Evolutionary conservation across 495 filamentous ascomycete species (phyloP), one percentile per base, ranked within the genome.

Genomic region (Xylaria longipes): DNA sequence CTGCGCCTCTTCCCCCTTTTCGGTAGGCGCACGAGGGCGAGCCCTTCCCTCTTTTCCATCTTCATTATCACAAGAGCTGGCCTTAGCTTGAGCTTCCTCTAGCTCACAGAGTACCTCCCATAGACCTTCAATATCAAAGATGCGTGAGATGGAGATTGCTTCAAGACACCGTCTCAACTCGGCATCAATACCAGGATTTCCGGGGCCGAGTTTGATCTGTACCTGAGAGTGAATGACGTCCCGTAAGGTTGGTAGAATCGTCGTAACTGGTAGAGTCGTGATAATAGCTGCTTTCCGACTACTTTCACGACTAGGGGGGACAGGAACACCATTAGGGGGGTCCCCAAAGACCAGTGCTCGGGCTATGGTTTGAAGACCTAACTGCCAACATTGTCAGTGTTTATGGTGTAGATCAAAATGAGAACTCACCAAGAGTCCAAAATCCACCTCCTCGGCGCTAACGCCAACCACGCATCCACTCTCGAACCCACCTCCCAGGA

Each of bases 61-160:
- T 22, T 52, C 65, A 27, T 46, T n/a, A 14, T n/a, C 17, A 22
- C 17, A 6, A 45, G n/a, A 33, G 11, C 8, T 17, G 6, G 39
- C 15, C 33, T 31, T n/a, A n/a, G 12, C 33, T 15, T 17, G 57
- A 6, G 71, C 58, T 8, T 64, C 66, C 50, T 78, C 79, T 5
- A 89, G 43, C 75, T 89, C 87, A 2, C 52, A 73, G 7, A 90
- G 62, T 11, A 87, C 86, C 75, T 91, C 89, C 80, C 77, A 83
- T 33, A 91, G 67, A 5, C 89, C 89, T 66, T 87, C 82, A 25
- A 89, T 73, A 71, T 91, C 89, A 75, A 91, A 90, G 7, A 91
- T 84, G 4, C 86, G 75, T 69, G 88, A 86, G 48, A 91, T 84
- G 29, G 80, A 81, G 11, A 89, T 81, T 31, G 80, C 78, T 48